Percentiles rank a stretch among this genome's conserved stretches.
Conservation (phyloP, 352 stramenopile genomes). For the Pythium oligandrum region DNA sequence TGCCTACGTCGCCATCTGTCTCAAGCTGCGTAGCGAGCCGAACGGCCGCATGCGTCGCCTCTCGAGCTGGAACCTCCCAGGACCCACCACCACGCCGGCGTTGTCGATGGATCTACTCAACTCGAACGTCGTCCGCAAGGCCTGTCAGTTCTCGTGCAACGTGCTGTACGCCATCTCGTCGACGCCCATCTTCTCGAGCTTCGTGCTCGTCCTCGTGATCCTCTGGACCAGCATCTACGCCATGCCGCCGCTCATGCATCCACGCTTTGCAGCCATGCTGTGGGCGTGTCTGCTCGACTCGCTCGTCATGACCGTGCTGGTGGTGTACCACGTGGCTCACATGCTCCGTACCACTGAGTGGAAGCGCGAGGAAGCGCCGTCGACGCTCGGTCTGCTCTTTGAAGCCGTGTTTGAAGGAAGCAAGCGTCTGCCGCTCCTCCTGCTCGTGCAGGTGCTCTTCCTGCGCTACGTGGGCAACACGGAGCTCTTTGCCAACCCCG, state of each 20-base stretch:
- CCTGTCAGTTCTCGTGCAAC: slow-evolving; percentile 73
- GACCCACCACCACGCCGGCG: slow-evolving; percentile 42
- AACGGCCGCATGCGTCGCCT: slow-evolving; percentile 53
- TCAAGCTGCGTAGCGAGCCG: slow-evolving; percentile 61
- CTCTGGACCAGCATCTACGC: slow-evolving; percentile 43
- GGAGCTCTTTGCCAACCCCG: slow-evolving; percentile 71
- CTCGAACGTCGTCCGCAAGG: slow-evolving; percentile 59
- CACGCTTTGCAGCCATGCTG: slow-evolving; percentile 55
- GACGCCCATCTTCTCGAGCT: slow-evolving; percentile 59
- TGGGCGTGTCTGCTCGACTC: slow-evolving; percentile 63
- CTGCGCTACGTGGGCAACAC: slow-evolving; percentile 60
- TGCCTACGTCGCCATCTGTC: slow-evolving; percentile 59
- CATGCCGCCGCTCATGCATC: slow-evolving; percentile 63
- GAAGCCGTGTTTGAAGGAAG: slow-evolving; percentile 40
- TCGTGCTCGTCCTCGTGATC: slow-evolving; percentile 44
- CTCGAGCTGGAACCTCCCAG: slow-evolving; percentile 54
- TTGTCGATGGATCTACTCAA: slow-evolving; percentile 70
- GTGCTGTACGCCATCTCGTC: slow-evolving; percentile 63
- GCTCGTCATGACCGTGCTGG: slow-evolving; percentile 50
- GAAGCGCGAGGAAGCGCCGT: slow-evolving; percentile 68
- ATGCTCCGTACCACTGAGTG: slow-evolving; percentile 59
- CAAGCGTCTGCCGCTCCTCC: slow-evolving; percentile 44
- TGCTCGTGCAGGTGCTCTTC: slow-evolving; percentile 44
- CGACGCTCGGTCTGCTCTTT: slow-evolving; percentile 43
- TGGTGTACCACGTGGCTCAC: slow-evolving; percentile 64